phyloP scores from a whole-genome alignment of 352 stramenopile species.

The Pythium grandisporangium region DNA sequence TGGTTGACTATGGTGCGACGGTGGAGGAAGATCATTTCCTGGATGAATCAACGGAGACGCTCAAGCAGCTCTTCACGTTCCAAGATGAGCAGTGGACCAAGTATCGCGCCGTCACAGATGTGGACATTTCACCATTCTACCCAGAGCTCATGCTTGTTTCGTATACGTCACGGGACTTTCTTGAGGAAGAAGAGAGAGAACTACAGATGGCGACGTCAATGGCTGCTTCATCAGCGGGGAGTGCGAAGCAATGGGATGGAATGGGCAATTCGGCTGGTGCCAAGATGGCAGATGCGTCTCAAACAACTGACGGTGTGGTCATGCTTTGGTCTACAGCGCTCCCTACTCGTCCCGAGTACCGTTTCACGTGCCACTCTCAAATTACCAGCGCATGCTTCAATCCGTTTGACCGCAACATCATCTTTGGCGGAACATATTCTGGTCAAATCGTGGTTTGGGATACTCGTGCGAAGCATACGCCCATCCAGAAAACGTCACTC shows the following conservation, averaged over 20 bases:
- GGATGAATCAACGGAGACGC: slow-evolving; percentile 48
- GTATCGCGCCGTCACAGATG: slow-evolving; percentile 70
- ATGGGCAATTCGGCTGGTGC: slow-evolving; percentile 33
- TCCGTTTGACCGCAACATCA: slow-evolving; percentile 78
- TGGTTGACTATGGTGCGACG: slow-evolving; percentile 75
- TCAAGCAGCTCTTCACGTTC: slow-evolving; percentile 71
- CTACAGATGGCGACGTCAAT: slow-evolving; percentile 16
- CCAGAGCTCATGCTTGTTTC: slow-evolving; percentile 63
- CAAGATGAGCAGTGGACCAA: slow-evolving; percentile 76
- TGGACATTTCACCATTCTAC: slow-evolving; percentile 80
- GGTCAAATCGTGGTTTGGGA: slow-evolving; percentile 85
- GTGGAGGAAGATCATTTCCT: slow-evolving; percentile 46
- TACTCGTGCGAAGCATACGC: slow-evolving; percentile 66
- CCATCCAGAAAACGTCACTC: slow-evolving; percentile 78
- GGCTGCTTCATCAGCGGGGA: too few species aligned
- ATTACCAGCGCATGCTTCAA: slow-evolving; percentile 84
- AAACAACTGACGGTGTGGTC: slow-evolving; percentile 70
- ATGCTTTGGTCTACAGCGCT: slow-evolving; percentile 82
- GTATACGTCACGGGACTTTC: slow-evolving; percentile 58
- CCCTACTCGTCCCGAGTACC: slow-evolving; percentile 71
- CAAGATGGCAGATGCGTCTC: slow-evolving; percentile 42
- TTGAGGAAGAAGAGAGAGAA: slow-evolving; percentile 70
- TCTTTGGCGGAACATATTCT: slow-evolving; percentile 82
- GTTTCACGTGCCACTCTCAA: slow-evolving; percentile 82
- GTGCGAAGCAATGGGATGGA: slow-evolving; percentile 71